Base-by-base conservation (phyloP, 768 basidiomycete genomes). In the Hemileccinum rubropunctum region DNA sequence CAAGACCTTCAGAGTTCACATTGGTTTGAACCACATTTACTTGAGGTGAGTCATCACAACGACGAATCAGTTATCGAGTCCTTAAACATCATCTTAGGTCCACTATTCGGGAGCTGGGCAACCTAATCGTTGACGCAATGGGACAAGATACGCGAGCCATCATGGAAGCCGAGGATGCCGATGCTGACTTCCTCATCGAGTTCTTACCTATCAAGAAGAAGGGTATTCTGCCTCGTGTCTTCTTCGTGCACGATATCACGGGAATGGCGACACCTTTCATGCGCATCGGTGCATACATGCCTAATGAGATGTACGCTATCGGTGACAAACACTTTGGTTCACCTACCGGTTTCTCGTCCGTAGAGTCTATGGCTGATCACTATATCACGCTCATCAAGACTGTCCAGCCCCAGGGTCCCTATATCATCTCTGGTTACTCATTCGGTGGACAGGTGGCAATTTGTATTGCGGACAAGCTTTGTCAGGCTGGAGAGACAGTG, bases 201-300 rank as follows among this genome's bases (percentile, higher is more conserved):
- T 60, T 66, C 56, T 40, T 66, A 2, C 64, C 65, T 4, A 57
- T 66, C 55, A 66, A 66, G 53, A 66, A 60, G 62, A 66, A 66
- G 56, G 64, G 64, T 15, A 52, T 55, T 12, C 56, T 32, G 1
- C 64, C 64, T 28, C 63, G 60, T 14, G 2, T 66, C 44, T 66
- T 64, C 42, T 48, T 66, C 43, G 60, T 66, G n/a, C 64, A 66
- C 53, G 64, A 66, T 37, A 59, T 66, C 53, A 66, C 64, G 3
- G 64, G 64, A 33, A 66, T 66, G 62, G 65, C 60, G 8, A 66
- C 64, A 2, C 64, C 64, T 3, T 67, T 62, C 52, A 66, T 66
- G 65, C 60, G 64, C 12, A 64, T 66, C 21, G 65, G 64, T 6
- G 60, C 65, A 18, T 66, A 57, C 51, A 66, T 66, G 64, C 62